phyloP scores from a whole-genome alignment of 495 filamentous ascomycete genomes.

The Trypethelium eluteriae region DNA sequence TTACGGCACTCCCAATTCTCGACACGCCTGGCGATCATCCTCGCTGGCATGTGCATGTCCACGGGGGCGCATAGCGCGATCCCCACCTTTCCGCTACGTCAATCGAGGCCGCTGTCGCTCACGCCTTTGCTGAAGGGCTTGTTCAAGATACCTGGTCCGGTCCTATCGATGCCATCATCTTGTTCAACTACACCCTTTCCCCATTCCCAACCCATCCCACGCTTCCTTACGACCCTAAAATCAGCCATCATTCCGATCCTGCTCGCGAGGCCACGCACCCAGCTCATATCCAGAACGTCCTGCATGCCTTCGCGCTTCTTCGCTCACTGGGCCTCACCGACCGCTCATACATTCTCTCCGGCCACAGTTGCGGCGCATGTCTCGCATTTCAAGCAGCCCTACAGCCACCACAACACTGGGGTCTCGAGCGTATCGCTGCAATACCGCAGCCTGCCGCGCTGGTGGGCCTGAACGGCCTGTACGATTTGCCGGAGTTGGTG shows the following conservation, averaged over 20 bases:
- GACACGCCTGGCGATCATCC: not conserved
- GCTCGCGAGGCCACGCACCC: conserved; percentile 54
- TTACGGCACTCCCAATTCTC: not conserved
- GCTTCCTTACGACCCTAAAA: conserved; percentile 25
- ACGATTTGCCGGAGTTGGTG: conserved; percentile 52
- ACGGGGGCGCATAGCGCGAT: conserved; percentile 86
- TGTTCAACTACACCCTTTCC: conserved; percentile 73
- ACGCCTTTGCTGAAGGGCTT: not conserved
- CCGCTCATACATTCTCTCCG: conserved; percentile 54
- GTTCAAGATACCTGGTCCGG: not conserved
- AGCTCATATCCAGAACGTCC: conserved; percentile 64
- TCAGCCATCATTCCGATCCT: conserved; percentile 18
- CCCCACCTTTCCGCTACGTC: conserved; percentile 49
- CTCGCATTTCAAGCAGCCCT: conserved; percentile 64
- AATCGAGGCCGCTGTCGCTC: conserved; percentile 33
- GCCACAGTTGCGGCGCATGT: conserved; percentile 70
- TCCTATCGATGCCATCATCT: conserved; percentile 55
- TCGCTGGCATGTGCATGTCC: conserved; percentile 52
- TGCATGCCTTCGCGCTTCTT: conserved; percentile 43
- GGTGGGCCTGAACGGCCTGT: conserved; percentile 58
- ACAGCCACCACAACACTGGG: conserved; percentile 26
- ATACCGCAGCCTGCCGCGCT: conserved; percentile 41
- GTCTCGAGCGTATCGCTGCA: conserved; percentile 13
- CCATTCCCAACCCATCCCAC: conserved; percentile 52
- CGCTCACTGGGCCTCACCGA: not conserved